Evolutionary conservation across 2,329 filamentous ascomycete genomes (phyloP).

Genomic region (Rhynchosporium graminicola): DNA sequence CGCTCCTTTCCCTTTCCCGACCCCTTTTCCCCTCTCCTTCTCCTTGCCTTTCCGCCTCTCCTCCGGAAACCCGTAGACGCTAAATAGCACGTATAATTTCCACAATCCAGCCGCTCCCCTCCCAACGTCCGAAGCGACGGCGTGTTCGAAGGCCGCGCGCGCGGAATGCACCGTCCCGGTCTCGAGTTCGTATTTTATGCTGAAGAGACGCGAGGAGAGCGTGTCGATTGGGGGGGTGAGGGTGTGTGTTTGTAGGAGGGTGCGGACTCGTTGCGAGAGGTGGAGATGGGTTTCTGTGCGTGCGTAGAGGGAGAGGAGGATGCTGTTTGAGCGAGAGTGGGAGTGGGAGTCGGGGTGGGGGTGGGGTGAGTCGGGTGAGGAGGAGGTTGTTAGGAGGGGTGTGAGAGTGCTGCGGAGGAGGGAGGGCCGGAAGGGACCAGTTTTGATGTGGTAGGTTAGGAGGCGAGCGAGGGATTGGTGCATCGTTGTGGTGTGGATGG

Average conservation of each 20-base stretch:
- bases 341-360: slow-evolving; percentile 49
- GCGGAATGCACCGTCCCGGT: slow-evolving; percentile 53
- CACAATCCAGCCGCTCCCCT: slow-evolving; percentile 49
- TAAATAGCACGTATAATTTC: slow-evolving; percentile 54
- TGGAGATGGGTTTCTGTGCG: slow-evolving; percentile 72
- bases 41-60: slow-evolving; percentile 33
- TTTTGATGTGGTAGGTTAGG: slow-evolving; percentile 62
- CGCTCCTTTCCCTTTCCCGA: slow-evolving; percentile 41
- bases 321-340: slow-evolving; percentile 72
- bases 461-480: slow-evolving; percentile 70
- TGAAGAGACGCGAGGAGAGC: slow-evolving; percentile 54
- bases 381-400: slow-evolving; percentile 51
- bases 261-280: slow-evolving; percentile 75
- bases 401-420: slow-evolving; percentile 63
- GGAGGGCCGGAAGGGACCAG: slow-evolving; percentile 65
- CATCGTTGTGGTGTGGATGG: slow-evolving; percentile 40
- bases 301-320: slow-evolving; percentile 72
- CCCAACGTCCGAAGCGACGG: slow-evolving; percentile 43
- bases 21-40: slow-evolving; percentile 34
- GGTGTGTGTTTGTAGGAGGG: slow-evolving; percentile 52
- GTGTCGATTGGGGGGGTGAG: slow-evolving; percentile 40
- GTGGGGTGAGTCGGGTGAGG: slow-evolving; percentile 57
- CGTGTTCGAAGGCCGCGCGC: slow-evolving; percentile 56
- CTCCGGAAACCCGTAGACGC: slow-evolving; percentile 35
- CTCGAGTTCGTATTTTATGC: slow-evolving; percentile 55